Percentiles rank a stretch among this genome's conserved stretches.
These are phyloP conservation scores for Pyrenopolyporus hunteri DNA, from an alignment of 495 filamentous ascomycete genomes.

Conservation along the genomic window DNA sequence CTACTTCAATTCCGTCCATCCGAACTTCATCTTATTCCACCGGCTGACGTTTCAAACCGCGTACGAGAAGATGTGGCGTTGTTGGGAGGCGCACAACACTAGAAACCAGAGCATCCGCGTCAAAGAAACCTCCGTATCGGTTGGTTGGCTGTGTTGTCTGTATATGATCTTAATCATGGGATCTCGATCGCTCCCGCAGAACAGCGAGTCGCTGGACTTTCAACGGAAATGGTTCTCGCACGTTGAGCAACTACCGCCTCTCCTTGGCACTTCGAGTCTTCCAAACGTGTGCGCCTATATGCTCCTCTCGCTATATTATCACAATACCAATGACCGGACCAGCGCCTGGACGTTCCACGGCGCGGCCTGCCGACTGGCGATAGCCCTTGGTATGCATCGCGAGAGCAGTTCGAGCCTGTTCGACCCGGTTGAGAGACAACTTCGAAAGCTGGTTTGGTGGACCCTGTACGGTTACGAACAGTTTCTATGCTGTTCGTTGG, in stretches of 20 bases:
- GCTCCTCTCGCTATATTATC: slow-evolving; percentile 53
- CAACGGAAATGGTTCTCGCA: slow-evolving; percentile 47
- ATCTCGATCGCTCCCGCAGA: slow-evolving; percentile 40
- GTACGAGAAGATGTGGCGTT: slow-evolving; percentile 49
- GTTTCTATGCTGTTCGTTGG: slow-evolving; percentile 51
- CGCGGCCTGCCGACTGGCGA: slow-evolving; percentile 50
- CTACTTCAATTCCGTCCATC: slow-evolving; percentile 53
- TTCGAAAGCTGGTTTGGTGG: slow-evolving; percentile 57
- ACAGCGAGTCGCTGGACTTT: slow-evolving; percentile 41
- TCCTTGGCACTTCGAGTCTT: slow-evolving; percentile 49
- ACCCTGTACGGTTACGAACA: slow-evolving; percentile 55
- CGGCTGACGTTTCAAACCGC: slow-evolving; percentile 49
- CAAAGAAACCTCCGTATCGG: slow-evolving; percentile 31
- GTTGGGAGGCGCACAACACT: slow-evolving; percentile 27
- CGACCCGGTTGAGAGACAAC: slow-evolving; percentile 47
- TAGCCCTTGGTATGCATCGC: slow-evolving; percentile 56
- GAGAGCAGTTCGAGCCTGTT: slow-evolving; percentile 47
- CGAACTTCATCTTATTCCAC: slow-evolving; percentile 54
- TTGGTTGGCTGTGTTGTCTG: slow-evolving; percentile 54
- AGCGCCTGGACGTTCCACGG: slow-evolving; percentile 54
- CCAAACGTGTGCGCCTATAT: slow-evolving; percentile 54
- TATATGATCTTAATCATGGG: slow-evolving; percentile 54
- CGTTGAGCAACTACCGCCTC: slow-evolving; percentile 39
- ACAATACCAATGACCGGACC: slow-evolving; percentile 53
- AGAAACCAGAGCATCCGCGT: background rate